Percentiles rank a stretch among this genome's conserved stretches.
These are phyloP conservation scores for Tetrapisispora pingtungensis DNA, from an alignment of 805 yeast genomes.

Conservation along the genomic window DNA sequence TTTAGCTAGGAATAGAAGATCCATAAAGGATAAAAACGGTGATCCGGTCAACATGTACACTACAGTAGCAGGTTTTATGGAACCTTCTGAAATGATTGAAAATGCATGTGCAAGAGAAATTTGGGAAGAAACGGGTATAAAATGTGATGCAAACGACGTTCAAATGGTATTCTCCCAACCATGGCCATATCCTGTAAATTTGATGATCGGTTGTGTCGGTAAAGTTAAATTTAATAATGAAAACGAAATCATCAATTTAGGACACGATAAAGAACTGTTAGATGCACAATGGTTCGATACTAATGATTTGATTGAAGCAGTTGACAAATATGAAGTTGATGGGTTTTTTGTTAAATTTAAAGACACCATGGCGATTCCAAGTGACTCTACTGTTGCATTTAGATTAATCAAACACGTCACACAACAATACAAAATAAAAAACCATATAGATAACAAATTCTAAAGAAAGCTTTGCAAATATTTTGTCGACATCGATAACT, in stretches of 20 bases:
- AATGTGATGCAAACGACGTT: slow-evolving; percentile 41
- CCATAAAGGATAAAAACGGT: slow-evolving; percentile 26
- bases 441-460: background rate
- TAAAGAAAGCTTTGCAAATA: too few species aligned
- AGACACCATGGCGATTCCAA: slow-evolving; percentile 22
- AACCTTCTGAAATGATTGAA: slow-evolving; percentile 88
- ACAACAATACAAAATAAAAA: background rate
- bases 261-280: slow-evolving; percentile 74
- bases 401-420: slow-evolving; percentile 14
- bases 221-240: slow-evolving; percentile 59
- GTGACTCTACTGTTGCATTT: slow-evolving; percentile 24
- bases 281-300: slow-evolving; percentile 82
- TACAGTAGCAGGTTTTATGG: slow-evolving; percentile 92
- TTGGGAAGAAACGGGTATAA: slow-evolving; percentile 93
- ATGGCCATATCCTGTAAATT: slow-evolving; percentile 93
- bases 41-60: slow-evolving; percentile 48
- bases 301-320: slow-evolving; percentile 37
- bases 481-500: too few species aligned
- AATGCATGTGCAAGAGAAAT: slow-evolving; percentile 80
- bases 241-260: slow-evolving; percentile 57
- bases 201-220: slow-evolving; percentile 90
- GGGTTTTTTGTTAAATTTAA: slow-evolving; percentile 16
- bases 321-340: slow-evolving; percentile 13
- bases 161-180: slow-evolving; percentile 72
- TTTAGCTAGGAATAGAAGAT: slow-evolving; percentile 60